phyloP scores from a whole-genome alignment of 2,329 filamentous ascomycete genomes.

The Colletotrichum australisinense region DNA sequence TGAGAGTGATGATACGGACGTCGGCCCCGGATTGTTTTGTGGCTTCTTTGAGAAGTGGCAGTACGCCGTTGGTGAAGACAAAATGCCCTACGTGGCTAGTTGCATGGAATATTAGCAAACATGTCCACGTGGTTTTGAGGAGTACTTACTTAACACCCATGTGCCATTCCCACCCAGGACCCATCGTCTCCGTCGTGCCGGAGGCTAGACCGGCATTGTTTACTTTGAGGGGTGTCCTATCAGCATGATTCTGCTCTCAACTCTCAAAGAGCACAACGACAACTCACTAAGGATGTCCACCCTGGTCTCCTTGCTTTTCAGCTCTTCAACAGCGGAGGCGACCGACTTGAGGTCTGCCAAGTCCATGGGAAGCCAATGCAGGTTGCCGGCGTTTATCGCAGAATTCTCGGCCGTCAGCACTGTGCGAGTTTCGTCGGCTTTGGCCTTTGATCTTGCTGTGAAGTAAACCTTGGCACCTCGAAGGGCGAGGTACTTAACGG shows the following conservation, averaged over 20 bases:
- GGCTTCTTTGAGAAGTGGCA: conserved; percentile 42
- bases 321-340: conserved; percentile 34
- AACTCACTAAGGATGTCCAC: conserved; percentile 42
- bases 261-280: no score
- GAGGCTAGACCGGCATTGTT: conserved; percentile 40
- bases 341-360: conserved; percentile 38
- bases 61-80: conserved; percentile 40
- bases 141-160: conserved; percentile 39
- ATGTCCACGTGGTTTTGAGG: not conserved
- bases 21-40: conserved; percentile 34
- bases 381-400: conserved; percentile 8
- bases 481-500: conserved; percentile 40
- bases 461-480: conserved; percentile 43
- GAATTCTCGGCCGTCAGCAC: conserved; percentile 27
- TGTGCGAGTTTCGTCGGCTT: conserved; percentile 30
- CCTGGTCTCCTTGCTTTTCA: conserved; percentile 38
- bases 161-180: conserved; percentile 39
- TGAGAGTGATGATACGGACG: conserved; percentile 41
- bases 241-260: not conserved
- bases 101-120: not conserved
- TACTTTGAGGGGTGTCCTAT: conserved; percentile 26
- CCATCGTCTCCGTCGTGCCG: conserved; percentile 16
- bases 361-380: conserved; percentile 41
- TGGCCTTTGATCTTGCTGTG: conserved; percentile 38
- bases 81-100: conserved; percentile 43